phyloP scores from a whole-genome alignment of 2,329 filamentous ascomycete species.

The Fusarium nematophilum region DNA sequence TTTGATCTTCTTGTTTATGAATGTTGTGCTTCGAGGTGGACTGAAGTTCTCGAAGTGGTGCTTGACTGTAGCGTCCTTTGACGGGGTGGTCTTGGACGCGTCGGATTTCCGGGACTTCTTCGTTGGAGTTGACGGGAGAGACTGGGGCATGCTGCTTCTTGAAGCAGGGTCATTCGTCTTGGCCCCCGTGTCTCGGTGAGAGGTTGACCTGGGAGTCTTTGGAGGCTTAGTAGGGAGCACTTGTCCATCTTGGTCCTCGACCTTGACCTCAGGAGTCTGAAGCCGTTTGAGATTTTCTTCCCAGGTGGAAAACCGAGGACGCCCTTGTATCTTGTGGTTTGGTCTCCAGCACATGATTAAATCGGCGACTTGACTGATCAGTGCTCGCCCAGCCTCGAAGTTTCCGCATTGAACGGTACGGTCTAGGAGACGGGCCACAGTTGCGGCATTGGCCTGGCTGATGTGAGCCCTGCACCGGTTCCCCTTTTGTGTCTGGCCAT shows the following conservation, averaged over 20 bases:
- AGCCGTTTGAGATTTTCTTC: slow-evolving; percentile 11
- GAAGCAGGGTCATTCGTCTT: neutral
- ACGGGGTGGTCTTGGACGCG: neutral
- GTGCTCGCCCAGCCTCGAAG: slow-evolving; percentile 21
- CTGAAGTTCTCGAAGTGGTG: slow-evolving; percentile 37
- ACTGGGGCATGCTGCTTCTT: neutral
- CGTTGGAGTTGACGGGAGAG: neutral
- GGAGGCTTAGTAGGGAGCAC: neutral
- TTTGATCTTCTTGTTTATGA: slow-evolving; percentile 34
- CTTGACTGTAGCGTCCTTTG: neutral
- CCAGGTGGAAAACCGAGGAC: slow-evolving; percentile 20
- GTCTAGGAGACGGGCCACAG: slow-evolving; percentile 16
- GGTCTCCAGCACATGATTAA: slow-evolving; percentile 31
- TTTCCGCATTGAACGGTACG: slow-evolving; percentile 17
- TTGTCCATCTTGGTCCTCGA: slow-evolving; percentile 15
- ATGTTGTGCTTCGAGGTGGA: neutral
- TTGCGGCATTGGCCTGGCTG: slow-evolving; percentile 5
- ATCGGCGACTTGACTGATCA: slow-evolving; percentile 24
- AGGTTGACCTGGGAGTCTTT: neutral
- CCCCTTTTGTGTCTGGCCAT: slow-evolving; percentile 6
- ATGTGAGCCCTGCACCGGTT: slow-evolving; percentile 3
- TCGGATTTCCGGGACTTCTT: neutral
- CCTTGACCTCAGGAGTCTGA: slow-evolving; percentile 5
- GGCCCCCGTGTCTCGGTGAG: neutral
- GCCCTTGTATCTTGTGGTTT: neutral